Percentiles rank a stretch among this genome's conserved stretches.
These are phyloP conservation scores for Torulaspora franciscae DNA, from an alignment of 805 yeast species.

Conservation along the genomic window DNA sequence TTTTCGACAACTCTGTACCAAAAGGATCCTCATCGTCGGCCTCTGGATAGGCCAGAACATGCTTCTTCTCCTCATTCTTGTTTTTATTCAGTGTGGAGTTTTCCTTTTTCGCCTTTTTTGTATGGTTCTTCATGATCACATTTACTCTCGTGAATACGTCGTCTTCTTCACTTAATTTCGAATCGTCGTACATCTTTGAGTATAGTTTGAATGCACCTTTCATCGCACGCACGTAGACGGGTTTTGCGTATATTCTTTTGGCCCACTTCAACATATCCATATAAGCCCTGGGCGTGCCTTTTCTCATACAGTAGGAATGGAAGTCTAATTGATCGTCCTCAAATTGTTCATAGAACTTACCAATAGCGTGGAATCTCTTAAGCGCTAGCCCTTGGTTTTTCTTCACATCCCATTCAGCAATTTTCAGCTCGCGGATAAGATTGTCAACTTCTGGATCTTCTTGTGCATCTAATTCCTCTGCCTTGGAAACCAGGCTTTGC, in stretches of 20 bases:
- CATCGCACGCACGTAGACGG: conserved; percentile 66
- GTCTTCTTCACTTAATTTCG: conserved; percentile 11
- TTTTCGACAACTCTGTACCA: conserved; percentile 43
- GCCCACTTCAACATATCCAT: conserved; percentile 77
- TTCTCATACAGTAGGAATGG: conserved; percentile 86
- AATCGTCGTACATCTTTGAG: conserved; percentile 36
- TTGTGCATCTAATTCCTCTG: conserved; percentile 13
- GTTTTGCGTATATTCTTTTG: conserved; percentile 62
- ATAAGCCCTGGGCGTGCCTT: conserved; percentile 86
- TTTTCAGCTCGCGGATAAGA: conserved; percentile 34
- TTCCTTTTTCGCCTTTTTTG: conserved; percentile 54
- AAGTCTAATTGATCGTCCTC: conserved; percentile 86
- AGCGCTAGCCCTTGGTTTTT: conserved; percentile 65
- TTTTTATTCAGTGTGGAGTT: conserved; percentile 47
- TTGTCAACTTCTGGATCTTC: conserved; percentile 22
- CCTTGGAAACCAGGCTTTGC: conserved; percentile 13
- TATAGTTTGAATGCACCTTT: conserved; percentile 58
- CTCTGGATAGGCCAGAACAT: conserved; percentile 38
- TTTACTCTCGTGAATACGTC: conserved; percentile 11
- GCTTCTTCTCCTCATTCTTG: conserved; percentile 48
- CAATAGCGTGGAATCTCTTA: conserved; percentile 67
- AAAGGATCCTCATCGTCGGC: conserved; percentile 61
- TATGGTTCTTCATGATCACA: conserved; percentile 27
- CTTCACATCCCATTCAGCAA: conserved; percentile 41
- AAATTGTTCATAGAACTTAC: conserved; percentile 64